Conservation (phyloP, 768 basidiomycete genomes). For the Termitomyces sp. region DNA sequence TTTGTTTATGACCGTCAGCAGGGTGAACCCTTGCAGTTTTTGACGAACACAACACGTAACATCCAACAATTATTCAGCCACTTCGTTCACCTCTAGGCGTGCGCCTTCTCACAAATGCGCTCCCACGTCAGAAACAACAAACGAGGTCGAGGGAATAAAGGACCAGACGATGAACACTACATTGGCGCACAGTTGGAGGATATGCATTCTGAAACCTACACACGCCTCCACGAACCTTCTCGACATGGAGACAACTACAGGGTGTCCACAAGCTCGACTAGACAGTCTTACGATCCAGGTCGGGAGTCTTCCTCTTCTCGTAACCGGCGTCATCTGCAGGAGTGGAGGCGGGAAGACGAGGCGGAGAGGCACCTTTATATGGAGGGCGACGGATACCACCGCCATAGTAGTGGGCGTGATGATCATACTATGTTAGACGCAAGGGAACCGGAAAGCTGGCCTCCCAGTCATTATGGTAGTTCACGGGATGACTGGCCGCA, state of each 20-base stretch:
- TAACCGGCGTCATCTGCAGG: slow-evolving; percentile 44
- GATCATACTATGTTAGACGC: slow-evolving; percentile 40
- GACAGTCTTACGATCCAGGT: slow-evolving; percentile 38
- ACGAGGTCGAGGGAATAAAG: slow-evolving; percentile 50
- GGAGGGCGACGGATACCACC: slow-evolving; percentile 43
- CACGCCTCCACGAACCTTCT: slow-evolving; percentile 43
- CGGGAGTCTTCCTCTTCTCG: slow-evolving; percentile 53
- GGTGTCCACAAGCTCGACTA: slow-evolving; percentile 39
- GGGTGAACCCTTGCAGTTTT: slow-evolving; percentile 31
- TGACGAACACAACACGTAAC: slow-evolving; percentile 29
- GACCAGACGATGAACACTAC: slow-evolving; percentile 45
- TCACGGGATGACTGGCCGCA: slow-evolving; percentile 46
- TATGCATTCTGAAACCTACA: slow-evolving; percentile 46
- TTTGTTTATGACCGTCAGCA: slow-evolving; percentile 9
- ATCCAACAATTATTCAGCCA: slow-evolving; percentile 19
- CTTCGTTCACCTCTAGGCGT: slow-evolving; percentile 19
- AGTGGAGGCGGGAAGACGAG: slow-evolving; percentile 46
- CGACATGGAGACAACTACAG: slow-evolving; percentile 47
- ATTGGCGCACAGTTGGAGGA: slow-evolving; percentile 49
- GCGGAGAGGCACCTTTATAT: slow-evolving; percentile 40
- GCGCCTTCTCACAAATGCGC: slow-evolving; percentile 31
- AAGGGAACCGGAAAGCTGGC: slow-evolving; percentile 44
- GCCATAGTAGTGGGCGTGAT: slow-evolving; percentile 41
- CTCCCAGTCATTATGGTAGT: slow-evolving; percentile 39
- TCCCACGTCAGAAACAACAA: slow-evolving; percentile 43